Percentiles rank a stretch among this genome's conserved stretches.
Conservation (phyloP, 345 rosid genomes). For the Pistacia vera region DNA sequence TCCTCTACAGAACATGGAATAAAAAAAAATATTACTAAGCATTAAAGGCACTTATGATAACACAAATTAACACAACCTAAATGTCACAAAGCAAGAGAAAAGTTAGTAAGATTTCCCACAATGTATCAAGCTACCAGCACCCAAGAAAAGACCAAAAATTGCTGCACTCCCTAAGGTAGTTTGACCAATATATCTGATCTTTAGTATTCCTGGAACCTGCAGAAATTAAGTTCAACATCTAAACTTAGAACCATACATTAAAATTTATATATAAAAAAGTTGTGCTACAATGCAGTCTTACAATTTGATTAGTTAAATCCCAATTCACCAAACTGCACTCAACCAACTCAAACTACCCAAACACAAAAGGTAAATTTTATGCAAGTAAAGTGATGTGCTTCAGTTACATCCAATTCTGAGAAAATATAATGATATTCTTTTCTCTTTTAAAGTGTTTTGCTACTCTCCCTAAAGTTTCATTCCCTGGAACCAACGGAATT, state of each 20-base stretch:
- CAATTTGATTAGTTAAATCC: no score
- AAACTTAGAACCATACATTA: neutral
- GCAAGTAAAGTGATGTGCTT: no score
- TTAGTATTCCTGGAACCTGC: slow-evolving; percentile 83
- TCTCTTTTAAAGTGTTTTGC: no score
- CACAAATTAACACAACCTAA: neutral
- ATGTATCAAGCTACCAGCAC: slow-evolving; percentile 88
- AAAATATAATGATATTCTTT: no score
- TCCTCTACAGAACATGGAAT: neutral
- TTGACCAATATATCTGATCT: slow-evolving; percentile 88
- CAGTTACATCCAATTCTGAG: no score
- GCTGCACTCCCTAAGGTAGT: slow-evolving; percentile 91
- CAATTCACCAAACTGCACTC: no score
- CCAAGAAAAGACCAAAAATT: slow-evolving; percentile 90
- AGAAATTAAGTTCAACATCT: neutral
- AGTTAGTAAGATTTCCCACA: slow-evolving; percentile 64
- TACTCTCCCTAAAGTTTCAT: no score
- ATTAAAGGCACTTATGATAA: neutral
- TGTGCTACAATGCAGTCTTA: neutral
- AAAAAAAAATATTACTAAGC: neutral
- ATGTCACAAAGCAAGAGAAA: neutral
- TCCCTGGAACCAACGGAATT: no score
- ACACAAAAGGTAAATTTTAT: no score
- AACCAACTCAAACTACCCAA: no score
- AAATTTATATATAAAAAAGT: no score